A percentile compares a stretch with the other conserved stretches of the same genome.
Conservation (phyloP, 192 early-diverging fungal species). For the Jimgerdemannia flammicorona region DNA sequence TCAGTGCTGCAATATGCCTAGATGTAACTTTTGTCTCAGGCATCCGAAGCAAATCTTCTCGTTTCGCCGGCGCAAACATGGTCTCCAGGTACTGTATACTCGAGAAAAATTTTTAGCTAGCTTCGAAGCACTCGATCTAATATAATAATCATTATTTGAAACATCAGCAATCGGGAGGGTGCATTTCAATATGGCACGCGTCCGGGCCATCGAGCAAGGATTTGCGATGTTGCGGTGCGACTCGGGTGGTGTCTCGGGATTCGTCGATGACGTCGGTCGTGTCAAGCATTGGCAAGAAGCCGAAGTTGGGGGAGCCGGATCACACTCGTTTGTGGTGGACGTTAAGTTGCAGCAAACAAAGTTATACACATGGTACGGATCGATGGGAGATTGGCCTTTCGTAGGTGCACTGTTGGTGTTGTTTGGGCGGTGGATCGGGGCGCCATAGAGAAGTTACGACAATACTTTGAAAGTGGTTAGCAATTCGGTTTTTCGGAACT, state of each 20-base stretch:
- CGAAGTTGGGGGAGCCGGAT: neutral
- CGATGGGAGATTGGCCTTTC: neutral
- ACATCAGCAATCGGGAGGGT: neutral
- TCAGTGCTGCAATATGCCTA: neutral
- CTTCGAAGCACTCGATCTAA: no score
- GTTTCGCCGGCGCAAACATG: neutral
- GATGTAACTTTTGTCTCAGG: neutral
- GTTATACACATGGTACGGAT: neutral
- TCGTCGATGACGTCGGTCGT: neutral
- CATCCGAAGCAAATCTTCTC: neutral
- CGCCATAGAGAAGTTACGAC: no score
- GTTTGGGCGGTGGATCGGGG: no score
- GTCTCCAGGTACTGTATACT: neutral
- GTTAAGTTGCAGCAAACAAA: neutral
- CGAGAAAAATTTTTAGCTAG: no score
- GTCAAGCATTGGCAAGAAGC: neutral
- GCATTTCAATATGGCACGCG: neutral
- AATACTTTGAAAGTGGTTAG: no score
- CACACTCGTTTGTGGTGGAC: neutral
- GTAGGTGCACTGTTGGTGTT: no score
- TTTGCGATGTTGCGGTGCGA: neutral
- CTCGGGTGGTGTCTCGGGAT: neutral
- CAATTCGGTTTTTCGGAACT: no score
- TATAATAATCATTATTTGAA: no score
- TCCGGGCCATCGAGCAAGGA: neutral